Conservation (phyloP, 768 basidiomycete genomes). For the Kondoa malvinella region DNA sequence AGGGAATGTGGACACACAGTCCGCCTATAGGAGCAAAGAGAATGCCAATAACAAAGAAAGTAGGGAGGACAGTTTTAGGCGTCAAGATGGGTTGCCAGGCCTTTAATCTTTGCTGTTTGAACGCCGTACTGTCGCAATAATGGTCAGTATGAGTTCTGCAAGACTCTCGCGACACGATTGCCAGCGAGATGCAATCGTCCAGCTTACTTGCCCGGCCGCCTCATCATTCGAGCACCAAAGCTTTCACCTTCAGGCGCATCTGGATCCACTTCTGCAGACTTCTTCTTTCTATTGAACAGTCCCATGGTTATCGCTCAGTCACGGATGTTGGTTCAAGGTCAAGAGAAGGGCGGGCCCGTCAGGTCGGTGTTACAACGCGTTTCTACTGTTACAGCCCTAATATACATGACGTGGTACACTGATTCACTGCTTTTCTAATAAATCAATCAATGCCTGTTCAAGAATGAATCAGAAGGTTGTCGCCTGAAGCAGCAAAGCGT, state of each 20-base stretch:
- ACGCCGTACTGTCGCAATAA: slow-evolving; percentile 38
- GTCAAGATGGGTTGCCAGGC: slow-evolving; percentile 99
- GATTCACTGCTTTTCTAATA: background rate
- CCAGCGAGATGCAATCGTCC: background rate
- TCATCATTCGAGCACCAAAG: background rate
- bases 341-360: too few species aligned
- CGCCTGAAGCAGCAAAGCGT: background rate
- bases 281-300: background rate
- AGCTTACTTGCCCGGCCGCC: slow-evolving; percentile 1
- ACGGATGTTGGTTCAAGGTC: too few species aligned
- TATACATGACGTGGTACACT: background rate
- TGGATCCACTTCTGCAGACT: background rate
- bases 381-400: too few species aligned
- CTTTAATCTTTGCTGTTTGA: slow-evolving; percentile 97
- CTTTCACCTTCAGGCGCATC: background rate
- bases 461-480: background rate
- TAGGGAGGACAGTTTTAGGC: slow-evolving; percentile 91
- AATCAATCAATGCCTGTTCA: background rate
- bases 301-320: too few species aligned
- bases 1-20: slow-evolving; percentile 20
- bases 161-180: background rate
- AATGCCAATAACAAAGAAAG: slow-evolving; percentile 83
- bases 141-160: background rate
- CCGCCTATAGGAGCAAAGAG: slow-evolving; percentile 93
- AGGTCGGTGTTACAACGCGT: too few species aligned